Evolutionary conservation across 352 stramenopile genomes (phyloP).

Genomic region (Chrysophaeum taylorii): DNA sequence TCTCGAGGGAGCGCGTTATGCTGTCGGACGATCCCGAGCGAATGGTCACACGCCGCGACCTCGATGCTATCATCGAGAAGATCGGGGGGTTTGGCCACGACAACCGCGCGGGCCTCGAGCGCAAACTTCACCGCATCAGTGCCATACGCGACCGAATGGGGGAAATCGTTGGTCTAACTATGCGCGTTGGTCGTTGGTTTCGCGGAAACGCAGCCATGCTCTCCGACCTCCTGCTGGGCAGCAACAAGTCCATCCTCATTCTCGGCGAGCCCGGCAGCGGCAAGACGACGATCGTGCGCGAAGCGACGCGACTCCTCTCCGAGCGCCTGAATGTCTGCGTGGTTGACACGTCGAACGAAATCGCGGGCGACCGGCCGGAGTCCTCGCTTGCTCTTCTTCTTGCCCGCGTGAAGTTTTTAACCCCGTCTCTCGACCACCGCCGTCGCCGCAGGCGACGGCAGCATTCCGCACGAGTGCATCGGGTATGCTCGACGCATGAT

Average conservation of each 20-base stretch:
- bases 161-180: constrained; percentile 54
- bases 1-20: constrained; percentile 22
- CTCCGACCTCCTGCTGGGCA: constrained; percentile 48
- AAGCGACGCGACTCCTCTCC: constrained; percentile 55
- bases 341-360: constrained; percentile 78
- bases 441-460: constrained; percentile 37
- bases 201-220: constrained; percentile 49
- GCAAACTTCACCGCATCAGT: constrained; percentile 62
- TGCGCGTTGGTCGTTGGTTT: constrained; percentile 58
- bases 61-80: constrained; percentile 43
- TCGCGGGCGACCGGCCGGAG: constrained; percentile 42
- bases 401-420: neutral
- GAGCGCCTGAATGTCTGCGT: constrained; percentile 57
- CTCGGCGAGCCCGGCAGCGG: constrained; percentile 53
- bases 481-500: constrained; percentile 62
- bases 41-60: constrained; percentile 39
- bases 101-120: constrained; percentile 59
- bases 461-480: constrained; percentile 58
- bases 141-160: constrained; percentile 41
- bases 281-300: constrained; percentile 69
- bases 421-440: neutral
- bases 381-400: neutral
- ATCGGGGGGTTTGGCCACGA: constrained; percentile 55
- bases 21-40: constrained; percentile 25
- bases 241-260: constrained; percentile 50